Evolutionary conservation across 2,329 filamentous ascomycete species (phyloP), one percentile per base, ranked within the genome.

Genomic region (Cladophialophora psammophila): DNA sequence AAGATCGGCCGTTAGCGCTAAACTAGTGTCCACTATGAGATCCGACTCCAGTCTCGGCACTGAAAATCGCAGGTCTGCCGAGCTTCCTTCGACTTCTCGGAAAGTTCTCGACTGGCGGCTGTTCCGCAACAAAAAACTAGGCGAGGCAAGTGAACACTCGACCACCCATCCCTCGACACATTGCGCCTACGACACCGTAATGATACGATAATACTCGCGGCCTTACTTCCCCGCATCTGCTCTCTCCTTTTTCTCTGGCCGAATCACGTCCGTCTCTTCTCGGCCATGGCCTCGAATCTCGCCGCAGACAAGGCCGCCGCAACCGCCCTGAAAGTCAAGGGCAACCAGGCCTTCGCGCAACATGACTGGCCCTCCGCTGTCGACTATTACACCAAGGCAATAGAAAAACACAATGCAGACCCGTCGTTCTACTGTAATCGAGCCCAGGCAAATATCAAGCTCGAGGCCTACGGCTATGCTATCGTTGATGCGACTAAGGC

Each of bases 351-450:
- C 61, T 98, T 98, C 81, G 88, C 89, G 64, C 84, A 88, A 36
- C 93, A 97, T 75, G 91, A 98, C 83, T 99, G 92, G 91, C 87
- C 86, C 10, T 82, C 85, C 2, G 95, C 95, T 7, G 86, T 97
- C 70, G 89, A 94, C 1, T 88, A 89, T 72, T 99, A 99, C 80
- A 88, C 88, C 63, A 87, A 96, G 80, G 94, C 94, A 32, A 98
- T 99, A 76, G 89, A 91, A 68, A 81, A 92, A 73, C 90, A 97
- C 80, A 87, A 90, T 76, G 85, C 91, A 73, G 91, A 98, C 76
- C 91, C 94, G 6, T 91, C 94, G 0, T 98, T 94, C 82, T 98
- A 89, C 82, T 93, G 92, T 74, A 99, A 99, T 82, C 87, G 95
- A 78, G 95, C 95, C 20, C 75, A 97, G 93, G 92, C 92, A 71